Conservation (phyloP, 2,329 filamentous ascomycete genomes). For the Lizonia empirigonia region DNA sequence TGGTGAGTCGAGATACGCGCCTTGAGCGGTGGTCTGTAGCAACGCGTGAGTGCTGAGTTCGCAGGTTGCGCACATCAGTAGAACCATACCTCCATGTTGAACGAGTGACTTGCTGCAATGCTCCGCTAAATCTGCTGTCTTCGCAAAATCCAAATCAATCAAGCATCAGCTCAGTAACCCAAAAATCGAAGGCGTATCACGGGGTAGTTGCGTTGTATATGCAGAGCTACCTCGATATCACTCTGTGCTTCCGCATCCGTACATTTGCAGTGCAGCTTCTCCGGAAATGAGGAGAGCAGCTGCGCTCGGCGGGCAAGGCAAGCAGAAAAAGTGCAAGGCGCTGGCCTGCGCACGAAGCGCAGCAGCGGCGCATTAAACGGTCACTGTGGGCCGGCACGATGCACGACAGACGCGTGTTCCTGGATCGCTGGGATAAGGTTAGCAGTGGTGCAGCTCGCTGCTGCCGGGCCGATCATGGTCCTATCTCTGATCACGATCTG, state of each 20-base stretch:
- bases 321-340: neutral
- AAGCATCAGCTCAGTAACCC: neutral
- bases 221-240: neutral
- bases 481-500: neutral
- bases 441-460: slow-evolving; percentile 13
- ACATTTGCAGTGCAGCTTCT: slow-evolving; percentile 1
- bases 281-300: slow-evolving; percentile 14
- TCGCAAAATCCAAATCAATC: slow-evolving; percentile 4
- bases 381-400: slow-evolving; percentile 3
- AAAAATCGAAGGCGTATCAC: neutral
- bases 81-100: slow-evolving; percentile 11
- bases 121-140: slow-evolving; percentile 4
- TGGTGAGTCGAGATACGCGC: neutral
- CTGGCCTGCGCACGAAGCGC: neutral
- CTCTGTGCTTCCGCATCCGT: slow-evolving; percentile 12
- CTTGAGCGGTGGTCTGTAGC: neutral
- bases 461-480: slow-evolving; percentile 1
- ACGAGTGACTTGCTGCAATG: neutral
- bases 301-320: slow-evolving; percentile 5
- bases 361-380: slow-evolving; percentile 2
- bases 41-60: neutral
- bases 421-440: slow-evolving; percentile 5
- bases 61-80: neutral
- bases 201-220: slow-evolving; percentile 9
- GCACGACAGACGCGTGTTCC: slow-evolving; percentile 5